A percentile compares a stretch with the other conserved stretches of the same genome.
Conservation (phyloP, 1,284 basidiomycete species). For the Microbotryum lychnidis-dioicae region DNA sequence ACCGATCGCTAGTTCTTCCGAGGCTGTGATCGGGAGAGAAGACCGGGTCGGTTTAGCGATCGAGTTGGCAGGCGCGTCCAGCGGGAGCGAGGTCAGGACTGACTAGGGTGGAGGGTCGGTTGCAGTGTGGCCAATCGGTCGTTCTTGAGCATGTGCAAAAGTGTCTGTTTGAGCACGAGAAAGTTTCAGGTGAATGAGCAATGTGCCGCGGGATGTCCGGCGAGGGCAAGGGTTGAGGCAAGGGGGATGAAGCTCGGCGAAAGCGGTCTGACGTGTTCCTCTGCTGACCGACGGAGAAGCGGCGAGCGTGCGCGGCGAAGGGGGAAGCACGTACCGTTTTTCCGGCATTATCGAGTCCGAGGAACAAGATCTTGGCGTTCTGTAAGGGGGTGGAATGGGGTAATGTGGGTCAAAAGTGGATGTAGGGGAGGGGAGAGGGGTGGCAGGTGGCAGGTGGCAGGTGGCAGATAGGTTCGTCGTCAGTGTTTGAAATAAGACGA, state of each 20-base stretch:
- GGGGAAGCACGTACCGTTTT: constrained; percentile 68
- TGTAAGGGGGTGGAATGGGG: background rate
- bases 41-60: background rate
- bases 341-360: constrained; percentile 81
- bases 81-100: constrained; percentile 39
- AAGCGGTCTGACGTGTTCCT: background rate
- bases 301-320: background rate
- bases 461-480: background rate
- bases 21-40: constrained; percentile 52
- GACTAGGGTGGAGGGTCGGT: constrained; percentile 98
- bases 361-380: constrained; percentile 99
- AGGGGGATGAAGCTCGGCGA: no score
- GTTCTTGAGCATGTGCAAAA: constrained; percentile 99
- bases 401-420: background rate
- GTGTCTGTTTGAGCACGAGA: constrained; percentile 55
- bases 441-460: no score
- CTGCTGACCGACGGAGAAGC: background rate
- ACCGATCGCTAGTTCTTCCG: constrained; percentile 97
- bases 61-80: background rate
- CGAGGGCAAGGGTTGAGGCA: background rate
- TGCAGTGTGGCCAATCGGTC: constrained; percentile 95
- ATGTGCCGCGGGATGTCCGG: background rate
- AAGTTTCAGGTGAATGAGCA: background rate
- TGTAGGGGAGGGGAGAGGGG: background rate
- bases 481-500: background rate